Evolutionary conservation across 2,329 filamentous ascomycete genomes (phyloP).

Genomic region (Aureobasidium sp.): DNA sequence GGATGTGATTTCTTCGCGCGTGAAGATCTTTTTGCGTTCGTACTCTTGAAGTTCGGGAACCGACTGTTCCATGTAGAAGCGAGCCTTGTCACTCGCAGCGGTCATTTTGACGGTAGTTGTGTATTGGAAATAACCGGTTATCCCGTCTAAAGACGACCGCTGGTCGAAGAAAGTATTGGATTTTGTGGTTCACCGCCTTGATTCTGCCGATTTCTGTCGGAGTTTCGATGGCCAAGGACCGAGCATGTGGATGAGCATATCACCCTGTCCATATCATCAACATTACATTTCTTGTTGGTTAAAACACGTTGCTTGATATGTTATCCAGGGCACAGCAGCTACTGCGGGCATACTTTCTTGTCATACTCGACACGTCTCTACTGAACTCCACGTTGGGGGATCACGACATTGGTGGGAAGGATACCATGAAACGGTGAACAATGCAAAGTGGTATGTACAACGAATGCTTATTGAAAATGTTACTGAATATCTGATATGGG

Average conservation of each 20-base stretch:
- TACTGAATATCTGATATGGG: too few relatives aligned
- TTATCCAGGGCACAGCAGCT: background rate
- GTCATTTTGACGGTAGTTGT: constrained; percentile 50
- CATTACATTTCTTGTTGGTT: background rate
- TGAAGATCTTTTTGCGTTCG: constrained; percentile 86
- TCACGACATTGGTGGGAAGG: too few relatives aligned
- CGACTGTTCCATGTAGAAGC: constrained; percentile 86
- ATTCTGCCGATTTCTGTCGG: background rate
- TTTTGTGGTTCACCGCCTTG: constrained; percentile 7
- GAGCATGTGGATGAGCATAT: background rate
- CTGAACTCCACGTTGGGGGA: too few relatives aligned
- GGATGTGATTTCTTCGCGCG: constrained; percentile 77
- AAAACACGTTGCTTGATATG: background rate
- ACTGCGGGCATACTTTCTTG: background rate
- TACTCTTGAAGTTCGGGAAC: constrained; percentile 89
- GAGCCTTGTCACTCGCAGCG: constrained; percentile 82
- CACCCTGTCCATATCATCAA: background rate
- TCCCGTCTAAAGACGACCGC: background rate
- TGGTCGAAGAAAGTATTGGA: constrained; percentile 1
- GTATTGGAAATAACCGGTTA: background rate
- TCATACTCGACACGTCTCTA: too few relatives aligned
- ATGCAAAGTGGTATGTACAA: too few relatives aligned
- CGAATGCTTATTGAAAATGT: too few relatives aligned
- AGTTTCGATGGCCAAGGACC: background rate
- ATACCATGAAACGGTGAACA: too few relatives aligned